phyloP scores from a whole-genome alignment of 768 basidiomycete species.

The Boletus subcaerulescens region DNA sequence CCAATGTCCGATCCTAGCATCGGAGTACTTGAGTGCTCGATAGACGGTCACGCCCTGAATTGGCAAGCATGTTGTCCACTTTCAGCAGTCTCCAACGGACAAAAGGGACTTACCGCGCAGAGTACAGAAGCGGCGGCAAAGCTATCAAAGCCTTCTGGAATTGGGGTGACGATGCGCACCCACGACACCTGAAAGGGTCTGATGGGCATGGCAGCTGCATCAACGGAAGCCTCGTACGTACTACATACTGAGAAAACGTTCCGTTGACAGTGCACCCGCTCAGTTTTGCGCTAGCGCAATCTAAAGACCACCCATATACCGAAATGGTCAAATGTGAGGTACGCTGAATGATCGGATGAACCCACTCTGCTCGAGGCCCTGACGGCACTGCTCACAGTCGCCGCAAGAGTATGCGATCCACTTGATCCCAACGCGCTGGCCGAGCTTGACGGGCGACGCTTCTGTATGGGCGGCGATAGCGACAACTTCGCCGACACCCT shows the following conservation, averaged over 20 bases:
- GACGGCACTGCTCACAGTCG: constrained; percentile 72
- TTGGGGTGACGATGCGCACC: constrained; percentile 71
- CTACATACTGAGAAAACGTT: constrained; percentile 70
- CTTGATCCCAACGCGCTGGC: constrained; percentile 82
- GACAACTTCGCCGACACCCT: constrained; percentile 79
- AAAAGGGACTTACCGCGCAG: constrained; percentile 51
- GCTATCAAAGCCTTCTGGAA: constrained; percentile 66
- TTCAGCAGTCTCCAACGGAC: no score
- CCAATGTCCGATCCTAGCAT: constrained; percentile 67
- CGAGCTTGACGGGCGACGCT: constrained; percentile 62
- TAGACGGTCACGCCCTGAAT: constrained; percentile 78
- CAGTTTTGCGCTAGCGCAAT: constrained; percentile 56
- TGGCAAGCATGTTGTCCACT: no score
- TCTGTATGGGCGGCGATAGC: constrained; percentile 70
- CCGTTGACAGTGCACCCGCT: constrained; percentile 78
- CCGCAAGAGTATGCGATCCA: constrained; percentile 75
- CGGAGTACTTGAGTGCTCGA: constrained; percentile 74
- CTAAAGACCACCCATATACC: constrained; percentile 27
- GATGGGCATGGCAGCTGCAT: background rate
- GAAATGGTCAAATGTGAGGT: no score
- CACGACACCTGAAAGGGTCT: constrained; percentile 52
- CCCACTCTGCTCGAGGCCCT: constrained; percentile 76
- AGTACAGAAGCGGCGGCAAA: constrained; percentile 72
- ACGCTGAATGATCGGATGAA: background rate
- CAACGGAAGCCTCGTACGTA: constrained; percentile 24